Conservation (phyloP, 352 stramenopile genomes). For the Phytophthora palmivora region DNA sequence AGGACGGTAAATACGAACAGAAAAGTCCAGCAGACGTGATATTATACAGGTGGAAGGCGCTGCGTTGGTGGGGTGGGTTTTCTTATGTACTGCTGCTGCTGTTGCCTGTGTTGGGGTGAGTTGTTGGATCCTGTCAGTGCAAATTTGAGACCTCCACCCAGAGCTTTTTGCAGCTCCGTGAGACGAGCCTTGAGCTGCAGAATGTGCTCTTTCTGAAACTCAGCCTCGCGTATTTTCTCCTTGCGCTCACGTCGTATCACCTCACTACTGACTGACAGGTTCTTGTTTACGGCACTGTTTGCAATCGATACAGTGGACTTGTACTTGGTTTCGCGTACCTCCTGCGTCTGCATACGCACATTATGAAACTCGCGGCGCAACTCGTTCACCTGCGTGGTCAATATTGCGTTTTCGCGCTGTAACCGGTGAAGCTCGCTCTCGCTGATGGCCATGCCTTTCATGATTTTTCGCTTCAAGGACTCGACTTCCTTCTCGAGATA, state of each 20-base stretch:
- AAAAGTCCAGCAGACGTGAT: constrained; percentile 7
- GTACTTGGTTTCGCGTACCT: constrained; percentile 60
- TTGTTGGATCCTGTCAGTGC: constrained; percentile 46
- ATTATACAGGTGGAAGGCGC: constrained; percentile 79
- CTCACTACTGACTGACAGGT: constrained; percentile 21
- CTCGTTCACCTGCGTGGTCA: constrained; percentile 87
- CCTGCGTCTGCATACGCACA: constrained; percentile 75
- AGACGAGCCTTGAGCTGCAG: constrained; percentile 73
- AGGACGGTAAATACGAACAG: constrained; percentile 10
- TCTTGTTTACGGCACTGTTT: constrained; percentile 34
- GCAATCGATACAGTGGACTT: constrained; percentile 28
- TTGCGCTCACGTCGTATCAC: constrained; percentile 33
- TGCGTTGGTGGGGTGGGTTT: constrained; percentile 52
- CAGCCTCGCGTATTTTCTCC: constrained; percentile 69
- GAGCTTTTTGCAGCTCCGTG: constrained; percentile 65
- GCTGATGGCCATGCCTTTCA: constrained; percentile 88
- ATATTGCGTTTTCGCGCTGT: constrained; percentile 82
- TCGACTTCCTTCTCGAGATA: constrained; percentile 93
- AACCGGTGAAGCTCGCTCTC: constrained; percentile 82
- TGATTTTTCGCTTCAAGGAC: constrained; percentile 91
- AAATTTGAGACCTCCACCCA: constrained; percentile 66
- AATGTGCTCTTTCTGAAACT: constrained; percentile 80
- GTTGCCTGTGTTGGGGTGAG: constrained; percentile 35
- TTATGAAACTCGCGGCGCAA: constrained; percentile 83
- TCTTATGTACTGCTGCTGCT: constrained; percentile 33